A percentile compares a stretch with the other conserved stretches of the same genome.
These are phyloP conservation scores for Ceratobasidium papillatum DNA, from an alignment of 1,284 basidiomycete species.

Conservation along the genomic window DNA sequence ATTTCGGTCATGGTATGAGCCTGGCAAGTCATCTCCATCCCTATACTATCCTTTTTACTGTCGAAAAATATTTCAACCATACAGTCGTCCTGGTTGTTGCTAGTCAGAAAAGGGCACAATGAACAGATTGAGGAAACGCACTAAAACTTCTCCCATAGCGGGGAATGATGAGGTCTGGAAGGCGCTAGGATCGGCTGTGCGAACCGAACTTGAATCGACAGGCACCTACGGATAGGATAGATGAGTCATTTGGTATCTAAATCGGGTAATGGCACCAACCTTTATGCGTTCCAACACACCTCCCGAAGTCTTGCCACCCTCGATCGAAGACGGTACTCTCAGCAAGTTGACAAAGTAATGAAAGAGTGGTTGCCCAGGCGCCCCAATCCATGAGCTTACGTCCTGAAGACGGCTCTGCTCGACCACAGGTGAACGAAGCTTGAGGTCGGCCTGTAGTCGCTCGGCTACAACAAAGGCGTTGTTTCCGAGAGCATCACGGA, in stretches of 20 bases:
- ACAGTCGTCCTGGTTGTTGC: conserved; percentile 25
- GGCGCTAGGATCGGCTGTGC: background rate
- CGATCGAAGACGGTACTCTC: conserved; percentile 21
- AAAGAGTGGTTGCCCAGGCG: conserved; percentile 52
- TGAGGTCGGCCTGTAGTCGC: conserved; percentile 54
- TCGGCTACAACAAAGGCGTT: conserved; percentile 50
- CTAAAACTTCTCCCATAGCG: conserved; percentile 25
- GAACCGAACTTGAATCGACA: conserved; percentile 7
- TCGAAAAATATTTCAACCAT: conserved; percentile 40
- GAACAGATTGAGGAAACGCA: conserved; percentile 1
- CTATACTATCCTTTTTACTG: conserved; percentile 38
- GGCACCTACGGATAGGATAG: background rate
- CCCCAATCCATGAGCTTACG: conserved; percentile 54
- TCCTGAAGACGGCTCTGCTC: conserved; percentile 57
- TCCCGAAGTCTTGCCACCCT: background rate
- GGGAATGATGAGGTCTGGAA: conserved; percentile 26
- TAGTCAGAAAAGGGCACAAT: background rate
- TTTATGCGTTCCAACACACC: conserved; percentile 36
- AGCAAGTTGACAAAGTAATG: conserved; percentile 60
- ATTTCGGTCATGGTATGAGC: background rate
- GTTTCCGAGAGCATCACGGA: conserved; percentile 47
- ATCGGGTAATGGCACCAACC: conserved; percentile 24
- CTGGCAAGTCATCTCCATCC: conserved; percentile 35
- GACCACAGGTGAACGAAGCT: conserved; percentile 54
- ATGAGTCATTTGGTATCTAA: background rate